Base-by-base conservation (phyloP, 2,329 filamentous ascomycete species). In the Pseudogymnoascus pannorum region DNA sequence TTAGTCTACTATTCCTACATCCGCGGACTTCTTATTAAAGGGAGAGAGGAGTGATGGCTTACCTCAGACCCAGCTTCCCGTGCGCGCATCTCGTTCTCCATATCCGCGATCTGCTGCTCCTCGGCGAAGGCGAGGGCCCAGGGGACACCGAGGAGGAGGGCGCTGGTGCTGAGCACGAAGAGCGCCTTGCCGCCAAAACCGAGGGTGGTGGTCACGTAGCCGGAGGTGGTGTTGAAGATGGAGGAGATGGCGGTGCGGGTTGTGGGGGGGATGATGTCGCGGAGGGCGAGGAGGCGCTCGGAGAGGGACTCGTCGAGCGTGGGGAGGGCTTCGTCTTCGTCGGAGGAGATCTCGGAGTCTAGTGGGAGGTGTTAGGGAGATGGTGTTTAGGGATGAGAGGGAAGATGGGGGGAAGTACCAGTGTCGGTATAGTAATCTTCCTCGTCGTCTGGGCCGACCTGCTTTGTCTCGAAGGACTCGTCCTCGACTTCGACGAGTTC, bases 81-180 rank as follows among this genome's bases (percentile, higher is more conserved):
- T 91, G 96, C 94, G 76, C 89, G 87, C 84, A 92, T 92, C 80
- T 97, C 93, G 76, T 92, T 87, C 85, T 99, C 94, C 91, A 97
- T 95, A 80, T 96, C 93, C 67, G 93, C 82, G 74, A 96, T 86
- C 80, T 96, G 91, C 82, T 97, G 92, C 81, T 99, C 94, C 81
- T 99, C 94, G 66, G 89, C 87, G 74, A 92, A 93, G 62, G 92
- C 93, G 68, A 99, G 81, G 63, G 92, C 92, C 81, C 92, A 97
- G 61, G 94, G 94, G 59, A 97, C 91, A 69, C 92, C 92, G 66
- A 97, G 78, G 73, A 99, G 80, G 72, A 99, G 83, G 63, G 91
- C 91, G 64, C 88, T 92, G 66, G 92, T 96, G 76, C 87, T 91
- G 63, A 99, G 79, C 61, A 97, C 87, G 91, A 92, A 99, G 68